A percentile compares a stretch with the other conserved stretches of the same genome.
phyloP scores from a whole-genome alignment of 805 yeast genomes.

The Myxozyma vanderwaltii region DNA sequence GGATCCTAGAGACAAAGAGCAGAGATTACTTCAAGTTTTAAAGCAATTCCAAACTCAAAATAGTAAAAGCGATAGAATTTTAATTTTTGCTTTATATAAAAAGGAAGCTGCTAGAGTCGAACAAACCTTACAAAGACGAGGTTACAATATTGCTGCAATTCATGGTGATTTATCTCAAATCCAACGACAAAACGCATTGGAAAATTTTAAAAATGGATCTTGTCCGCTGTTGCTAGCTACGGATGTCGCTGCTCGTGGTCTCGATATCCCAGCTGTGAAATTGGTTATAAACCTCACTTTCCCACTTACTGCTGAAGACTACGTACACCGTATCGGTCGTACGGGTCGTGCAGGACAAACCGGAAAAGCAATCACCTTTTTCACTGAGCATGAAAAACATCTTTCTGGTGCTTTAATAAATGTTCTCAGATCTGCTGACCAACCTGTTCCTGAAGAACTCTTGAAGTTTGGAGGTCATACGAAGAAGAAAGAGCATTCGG shows the following conservation, averaged over 20 bases:
- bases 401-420: slow-evolving; percentile 92
- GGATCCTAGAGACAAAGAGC: slow-evolving; percentile 79
- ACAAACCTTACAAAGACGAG: slow-evolving; percentile 66
- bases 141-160: slow-evolving; percentile 84
- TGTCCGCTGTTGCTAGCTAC: slow-evolving; percentile 85
- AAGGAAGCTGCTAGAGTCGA: slow-evolving; percentile 95
- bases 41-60: slow-evolving; percentile 69
- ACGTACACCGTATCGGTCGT: slow-evolving; percentile 96
- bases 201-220: slow-evolving; percentile 78
- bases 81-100: slow-evolving; percentile 92
- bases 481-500: slow-evolving; percentile 94
- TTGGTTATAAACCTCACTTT: slow-evolving; percentile 92
- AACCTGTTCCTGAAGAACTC: slow-evolving; percentile 92
- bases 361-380: slow-evolving; percentile 92
- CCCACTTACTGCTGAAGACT: slow-evolving; percentile 95
- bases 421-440: slow-evolving; percentile 89
- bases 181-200: slow-evolving; percentile 87
- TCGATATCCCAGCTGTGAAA: slow-evolving; percentile 96
- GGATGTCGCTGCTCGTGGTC: slow-evolving; percentile 94
- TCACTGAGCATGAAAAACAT: slow-evolving; percentile 96
- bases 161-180: slow-evolving; percentile 95
- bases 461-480: slow-evolving; percentile 97
- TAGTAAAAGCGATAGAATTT: slow-evolving; percentile 72
- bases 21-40: slow-evolving; percentile 68
- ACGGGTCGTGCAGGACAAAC: slow-evolving; percentile 97